Percentiles rank a stretch among this genome's conserved stretches.
These are phyloP conservation scores for Hibiscus tridactylites DNA, from an alignment of 345 rosid species.

Conservation along the genomic window DNA sequence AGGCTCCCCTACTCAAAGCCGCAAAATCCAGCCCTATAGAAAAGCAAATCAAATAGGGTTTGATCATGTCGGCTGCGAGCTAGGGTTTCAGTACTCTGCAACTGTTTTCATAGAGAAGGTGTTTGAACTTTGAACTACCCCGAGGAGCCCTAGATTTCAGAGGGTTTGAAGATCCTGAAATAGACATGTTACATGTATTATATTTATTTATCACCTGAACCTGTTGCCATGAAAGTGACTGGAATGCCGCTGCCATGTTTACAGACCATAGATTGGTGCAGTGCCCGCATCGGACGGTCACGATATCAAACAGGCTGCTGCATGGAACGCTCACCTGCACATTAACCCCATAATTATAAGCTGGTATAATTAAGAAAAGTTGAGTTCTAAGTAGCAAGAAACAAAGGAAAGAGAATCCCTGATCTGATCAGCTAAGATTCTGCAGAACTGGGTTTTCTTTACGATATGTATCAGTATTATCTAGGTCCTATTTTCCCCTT, in stretches of 20 bases:
- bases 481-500: too few species aligned
- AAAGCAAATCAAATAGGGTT: slow-evolving; percentile 23
- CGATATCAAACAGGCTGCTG: slow-evolving; percentile 75
- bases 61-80: slow-evolving; percentile 27
- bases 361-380: background rate
- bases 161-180: slow-evolving; percentile 19
- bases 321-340: slow-evolving; percentile 93
- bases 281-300: slow-evolving; percentile 97
- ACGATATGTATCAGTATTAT: too few species aligned
- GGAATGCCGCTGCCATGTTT: slow-evolving; percentile 92
- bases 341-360: background rate
- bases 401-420: background rate
- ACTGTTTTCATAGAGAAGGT: background rate
- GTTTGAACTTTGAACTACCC: slow-evolving; percentile 12
- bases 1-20: slow-evolving; percentile 24
- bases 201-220: slow-evolving; percentile 39
- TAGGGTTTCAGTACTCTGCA: slow-evolving; percentile 9
- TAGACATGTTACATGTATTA: background rate
- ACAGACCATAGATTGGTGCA: slow-evolving; percentile 95
- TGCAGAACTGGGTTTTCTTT: background rate
- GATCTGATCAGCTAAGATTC: background rate
- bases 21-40: slow-evolving; percentile 26
- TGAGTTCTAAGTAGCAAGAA: background rate
- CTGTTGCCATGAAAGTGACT: slow-evolving; percentile 72
- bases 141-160: slow-evolving; percentile 33